phyloP scores from a whole-genome alignment of 2,329 filamentous ascomycete genomes.

The Shiraia sp. region DNA sequence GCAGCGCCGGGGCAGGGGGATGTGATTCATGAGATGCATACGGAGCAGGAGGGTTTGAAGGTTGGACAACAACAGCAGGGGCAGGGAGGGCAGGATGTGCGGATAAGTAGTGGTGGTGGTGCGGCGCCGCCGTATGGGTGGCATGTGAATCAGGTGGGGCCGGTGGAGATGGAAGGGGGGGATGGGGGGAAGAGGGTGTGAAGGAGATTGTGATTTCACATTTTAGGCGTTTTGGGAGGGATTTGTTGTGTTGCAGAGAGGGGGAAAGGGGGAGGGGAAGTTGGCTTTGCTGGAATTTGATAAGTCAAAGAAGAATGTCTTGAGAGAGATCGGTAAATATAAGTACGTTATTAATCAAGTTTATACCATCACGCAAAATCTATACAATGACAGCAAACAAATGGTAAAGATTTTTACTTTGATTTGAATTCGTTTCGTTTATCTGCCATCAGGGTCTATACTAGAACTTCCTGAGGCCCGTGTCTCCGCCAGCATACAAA shows the following conservation, averaged over 20 bases:
- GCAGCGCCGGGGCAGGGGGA: no score
- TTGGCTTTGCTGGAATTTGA: background rate
- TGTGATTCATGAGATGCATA: no score
- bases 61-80: background rate
- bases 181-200: slow-evolving; percentile 7
- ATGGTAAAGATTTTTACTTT: slow-evolving; percentile 5
- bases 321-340: no score
- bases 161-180: slow-evolving; percentile 8
- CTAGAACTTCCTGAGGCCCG: slow-evolving; percentile 1
- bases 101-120: no score
- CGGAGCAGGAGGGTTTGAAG: no score
- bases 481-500: background rate
- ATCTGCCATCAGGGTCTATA: background rate
- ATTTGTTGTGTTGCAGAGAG: no score
- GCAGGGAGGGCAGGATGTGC: no score
- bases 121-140: slow-evolving; percentile 6
- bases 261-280: background rate
- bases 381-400: no score
- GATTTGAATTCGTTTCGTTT: slow-evolving; percentile 1
- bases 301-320: no score
- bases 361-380: no score
- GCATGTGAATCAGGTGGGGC: slow-evolving; percentile 7
- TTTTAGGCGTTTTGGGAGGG: no score
- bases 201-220: background rate
- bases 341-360: no score